Conservation (phyloP, 129 eudicot genomes). For the Deinandra increscens region DNA sequence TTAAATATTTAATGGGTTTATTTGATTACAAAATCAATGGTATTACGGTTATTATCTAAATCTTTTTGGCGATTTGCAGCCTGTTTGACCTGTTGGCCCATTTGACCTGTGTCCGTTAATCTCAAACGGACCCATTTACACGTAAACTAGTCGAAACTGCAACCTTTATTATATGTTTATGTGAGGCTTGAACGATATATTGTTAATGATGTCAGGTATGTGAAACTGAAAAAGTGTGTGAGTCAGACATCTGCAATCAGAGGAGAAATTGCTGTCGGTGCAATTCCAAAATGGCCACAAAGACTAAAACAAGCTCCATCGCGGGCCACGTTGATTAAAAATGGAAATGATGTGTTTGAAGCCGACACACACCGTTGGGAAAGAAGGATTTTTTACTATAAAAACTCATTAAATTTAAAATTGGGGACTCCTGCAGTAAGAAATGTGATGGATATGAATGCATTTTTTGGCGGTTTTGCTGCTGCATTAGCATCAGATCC, state of each 20-base stretch:
- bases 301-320: slow-evolving; percentile 72
- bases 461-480: slow-evolving; percentile 96
- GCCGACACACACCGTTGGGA: slow-evolving; percentile 90
- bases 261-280: slow-evolving; percentile 49
- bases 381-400: slow-evolving; percentile 78
- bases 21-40: not conserved
- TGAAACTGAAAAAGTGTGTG: slow-evolving; percentile 77
- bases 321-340: slow-evolving; percentile 63
- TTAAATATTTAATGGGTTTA: not conserved
- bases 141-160: not conserved
- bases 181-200: not conserved
- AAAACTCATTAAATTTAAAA: slow-evolving; percentile 66
- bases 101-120: not conserved
- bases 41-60: not conserved
- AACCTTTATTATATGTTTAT: not conserved
- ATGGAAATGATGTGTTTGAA: slow-evolving; percentile 85
- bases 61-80: not conserved
- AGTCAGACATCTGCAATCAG: slow-evolving; percentile 50
- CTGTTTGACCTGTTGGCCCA: not conserved
- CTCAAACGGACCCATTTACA: not conserved
- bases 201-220: slow-evolving; percentile 60
- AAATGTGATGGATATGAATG: slow-evolving; percentile 95
- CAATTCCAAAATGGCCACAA: slow-evolving; percentile 91
- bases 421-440: slow-evolving; percentile 79
- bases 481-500: slow-evolving; percentile 85